Conservation (phyloP, 1,139 yeast genomes). For the Eremothecium sinecaudum region DNA sequence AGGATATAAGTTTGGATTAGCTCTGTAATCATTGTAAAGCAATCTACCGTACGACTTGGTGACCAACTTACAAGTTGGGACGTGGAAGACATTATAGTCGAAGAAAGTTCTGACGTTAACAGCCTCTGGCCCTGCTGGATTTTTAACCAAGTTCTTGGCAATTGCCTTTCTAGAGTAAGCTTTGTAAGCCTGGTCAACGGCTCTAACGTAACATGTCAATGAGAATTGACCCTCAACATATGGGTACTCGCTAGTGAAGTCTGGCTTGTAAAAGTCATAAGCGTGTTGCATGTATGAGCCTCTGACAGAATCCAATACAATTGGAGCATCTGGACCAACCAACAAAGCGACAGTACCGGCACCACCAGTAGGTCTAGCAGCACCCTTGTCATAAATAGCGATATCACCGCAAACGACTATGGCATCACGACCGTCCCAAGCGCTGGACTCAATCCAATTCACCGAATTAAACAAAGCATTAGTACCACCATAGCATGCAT, state of each 20-base stretch:
- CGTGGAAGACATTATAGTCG: constrained; percentile 95
- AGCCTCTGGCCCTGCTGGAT: constrained; percentile 41
- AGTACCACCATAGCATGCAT: constrained; percentile 99
- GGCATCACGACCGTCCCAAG: constrained; percentile 99
- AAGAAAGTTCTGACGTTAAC: constrained; percentile 64
- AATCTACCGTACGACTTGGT: constrained; percentile 89
- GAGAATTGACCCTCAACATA: constrained; percentile 97
- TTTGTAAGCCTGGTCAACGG: constrained; percentile 79
- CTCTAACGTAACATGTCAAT: constrained; percentile 85
- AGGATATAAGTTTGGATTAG: constrained; percentile 52
- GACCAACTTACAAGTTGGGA: constrained; percentile 95
- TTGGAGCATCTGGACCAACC: constrained; percentile 97
- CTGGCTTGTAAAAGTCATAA: constrained; percentile 96
- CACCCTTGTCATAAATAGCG: constrained; percentile 93
- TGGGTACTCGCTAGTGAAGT: constrained; percentile 93
- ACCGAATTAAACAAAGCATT: constrained; percentile 86
- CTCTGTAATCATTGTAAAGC: constrained; percentile 75
- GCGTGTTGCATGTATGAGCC: constrained; percentile 95
- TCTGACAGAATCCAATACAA: constrained; percentile 79
- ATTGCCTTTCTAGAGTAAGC: constrained; percentile 74
- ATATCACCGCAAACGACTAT: constrained; percentile 96
- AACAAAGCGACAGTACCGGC: constrained; percentile 94
- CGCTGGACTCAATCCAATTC: constrained; percentile 92
- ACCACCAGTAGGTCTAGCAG: constrained; percentile 99
- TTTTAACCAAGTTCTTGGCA: constrained; percentile 39